Evolutionary conservation across 1,139 yeast genomes (phyloP), one percentile per base, ranked within the genome.

Genomic region (Protomyces inundatus): DNA sequence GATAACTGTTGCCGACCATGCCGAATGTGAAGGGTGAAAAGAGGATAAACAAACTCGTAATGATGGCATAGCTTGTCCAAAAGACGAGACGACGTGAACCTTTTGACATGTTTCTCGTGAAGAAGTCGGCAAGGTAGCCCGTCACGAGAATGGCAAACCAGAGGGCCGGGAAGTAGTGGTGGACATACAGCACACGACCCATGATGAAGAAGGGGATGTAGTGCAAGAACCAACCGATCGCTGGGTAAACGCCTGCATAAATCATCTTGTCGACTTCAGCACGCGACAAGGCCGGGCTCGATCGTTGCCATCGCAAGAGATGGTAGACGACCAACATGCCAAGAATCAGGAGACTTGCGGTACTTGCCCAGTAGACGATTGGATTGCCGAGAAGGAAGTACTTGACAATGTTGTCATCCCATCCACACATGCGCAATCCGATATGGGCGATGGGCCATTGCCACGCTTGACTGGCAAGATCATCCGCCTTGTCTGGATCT

Each of bases 171-270:
- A 90, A 82, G 76, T 93, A 93, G 77, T 93, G 99, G 76, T 93
- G 99, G 54, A 93, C 93, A 74, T 95, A 93, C 3, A 97, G 90
- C 69, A 95, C 98, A 80, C 99, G 88, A 35, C 96, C 90, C 98
- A 93, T 93, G 69, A 91, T 80, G 60, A 88, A 83, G 75, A 93
- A 93, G 53, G 99, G 98, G 72, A 86, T 75, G 76, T 81, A 95
- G 77, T 95, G 98, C 75, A 93, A 81, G 68, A 90, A 86, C 98
- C 98, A 95, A 39, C 97, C 98, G 64, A 93, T 77, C 79, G 91
- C 84, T 64, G 98, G 87, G 71, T 90, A 88, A 63, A 93, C 74
- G 70, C 97, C 98, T 66, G 96, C 96, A 83, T 90, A 84, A 55
- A 84, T 73, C 73, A 82, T 82, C 61, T 76, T 75, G 66, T 79